Percentiles rank a stretch among this genome's conserved stretches.
Evolutionary conservation across 1,139 yeast species (phyloP).

Genomic region (Torulaspora globosa): DNA sequence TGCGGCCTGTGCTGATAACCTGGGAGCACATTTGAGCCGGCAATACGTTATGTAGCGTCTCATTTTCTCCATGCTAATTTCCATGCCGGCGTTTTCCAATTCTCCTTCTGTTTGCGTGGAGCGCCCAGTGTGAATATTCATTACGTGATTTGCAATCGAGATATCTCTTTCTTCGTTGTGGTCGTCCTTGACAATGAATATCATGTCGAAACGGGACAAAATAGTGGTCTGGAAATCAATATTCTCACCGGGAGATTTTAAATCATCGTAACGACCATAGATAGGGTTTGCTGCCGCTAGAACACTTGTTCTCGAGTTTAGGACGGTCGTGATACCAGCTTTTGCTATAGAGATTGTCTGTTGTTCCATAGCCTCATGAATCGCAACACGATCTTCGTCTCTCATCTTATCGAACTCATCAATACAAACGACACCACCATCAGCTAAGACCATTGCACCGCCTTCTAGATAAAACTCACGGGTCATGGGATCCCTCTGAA

Average conservation of each 20-base stretch:
- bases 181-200: constrained; percentile 92
- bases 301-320: constrained; percentile 93
- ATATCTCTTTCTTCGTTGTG: constrained; percentile 84
- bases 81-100: constrained; percentile 47
- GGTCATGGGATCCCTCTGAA: constrained; percentile 83
- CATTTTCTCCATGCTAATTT: constrained; percentile 86
- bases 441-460: constrained; percentile 99
- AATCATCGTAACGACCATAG: constrained; percentile 92
- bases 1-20: constrained; percentile 83
- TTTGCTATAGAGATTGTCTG: constrained; percentile 98
- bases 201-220: constrained; percentile 97
- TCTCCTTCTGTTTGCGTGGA: constrained; percentile 49
- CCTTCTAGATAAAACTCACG: constrained; percentile 95
- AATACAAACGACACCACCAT: constrained; percentile 98
- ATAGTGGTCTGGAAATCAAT: constrained; percentile 97
- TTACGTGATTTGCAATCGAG: constrained; percentile 89
- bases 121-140: constrained; percentile 87
- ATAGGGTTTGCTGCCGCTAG: constrained; percentile 98
- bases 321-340: constrained; percentile 96
- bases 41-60: constrained; percentile 89
- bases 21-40: constrained; percentile 86
- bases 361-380: constrained; percentile 99
- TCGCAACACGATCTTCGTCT: constrained; percentile 98
- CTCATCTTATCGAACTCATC: constrained; percentile 99
- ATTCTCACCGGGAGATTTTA: constrained; percentile 95